Conservation (phyloP, 305 asterid species). For the Caryopteris hybrid region DNA sequence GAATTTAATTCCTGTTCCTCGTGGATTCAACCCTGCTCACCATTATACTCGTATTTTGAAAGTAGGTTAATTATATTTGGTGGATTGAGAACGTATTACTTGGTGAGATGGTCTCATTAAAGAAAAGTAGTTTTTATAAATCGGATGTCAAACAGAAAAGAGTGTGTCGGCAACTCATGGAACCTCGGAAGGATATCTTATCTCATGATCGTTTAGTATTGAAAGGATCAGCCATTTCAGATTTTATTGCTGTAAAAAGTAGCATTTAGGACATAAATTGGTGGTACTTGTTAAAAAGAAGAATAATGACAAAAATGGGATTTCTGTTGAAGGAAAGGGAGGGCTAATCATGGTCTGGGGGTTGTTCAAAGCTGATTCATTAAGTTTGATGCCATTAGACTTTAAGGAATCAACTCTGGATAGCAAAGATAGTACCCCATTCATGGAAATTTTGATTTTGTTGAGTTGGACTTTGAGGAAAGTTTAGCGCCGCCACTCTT, state of each 20-base stretch:
- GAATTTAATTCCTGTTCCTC: too few species aligned
- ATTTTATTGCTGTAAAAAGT: conserved; percentile 33
- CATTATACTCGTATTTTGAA: too few species aligned
- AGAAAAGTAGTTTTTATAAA: conserved; percentile 19
- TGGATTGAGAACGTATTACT: too few species aligned
- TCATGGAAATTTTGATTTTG: conserved; percentile 37
- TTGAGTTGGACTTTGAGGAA: conserved; percentile 62
- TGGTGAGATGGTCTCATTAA: too few species aligned
- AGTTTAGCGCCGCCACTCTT: conserved; percentile 66
- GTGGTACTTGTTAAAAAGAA: conserved; percentile 49
- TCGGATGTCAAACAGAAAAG: conserved; percentile 23
- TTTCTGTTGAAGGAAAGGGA: conserved; percentile 39
- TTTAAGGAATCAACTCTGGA: conserved; percentile 27
- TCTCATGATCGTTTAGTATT: conserved; percentile 24
- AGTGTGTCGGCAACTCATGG: conserved; percentile 8
- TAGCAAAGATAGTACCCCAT: conserved; percentile 31
- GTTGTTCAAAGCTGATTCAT: conserved; percentile 51
- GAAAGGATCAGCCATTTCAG: conserved; percentile 41
- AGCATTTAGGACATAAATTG: conserved; percentile 60
- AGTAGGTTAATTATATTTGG: too few species aligned
- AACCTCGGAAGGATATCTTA: conserved; percentile 21
- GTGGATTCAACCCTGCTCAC: too few species aligned
- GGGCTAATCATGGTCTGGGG: conserved; percentile 67
- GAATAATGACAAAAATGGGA: conserved; percentile 33
- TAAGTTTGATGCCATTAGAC: conserved; percentile 47